phyloP scores from a whole-genome alignment of 2,329 filamentous ascomycete species.

The Bipolaris sorokiniana region DNA sequence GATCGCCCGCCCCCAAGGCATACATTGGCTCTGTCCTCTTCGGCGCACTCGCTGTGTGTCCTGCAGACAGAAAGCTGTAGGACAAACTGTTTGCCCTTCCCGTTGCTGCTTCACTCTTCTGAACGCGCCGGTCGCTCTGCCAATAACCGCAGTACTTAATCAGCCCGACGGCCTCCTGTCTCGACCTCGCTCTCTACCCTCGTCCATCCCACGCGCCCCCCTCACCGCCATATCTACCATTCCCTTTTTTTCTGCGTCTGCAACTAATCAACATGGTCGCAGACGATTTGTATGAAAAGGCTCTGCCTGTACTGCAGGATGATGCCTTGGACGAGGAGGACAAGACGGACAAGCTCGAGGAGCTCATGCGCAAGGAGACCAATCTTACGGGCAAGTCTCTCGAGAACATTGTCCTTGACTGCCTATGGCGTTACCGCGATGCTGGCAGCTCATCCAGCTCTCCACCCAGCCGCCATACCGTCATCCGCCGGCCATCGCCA shows the following conservation, averaged over 20 bases:
- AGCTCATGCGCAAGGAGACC: conserved; percentile 80
- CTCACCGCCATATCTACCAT: conserved; percentile 9
- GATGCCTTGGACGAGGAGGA: conserved; percentile 87
- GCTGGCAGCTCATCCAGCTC: conserved; percentile 69
- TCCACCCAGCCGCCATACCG: conserved; percentile 83
- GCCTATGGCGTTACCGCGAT: conserved; percentile 82
- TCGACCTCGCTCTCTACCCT: conserved; percentile 14
- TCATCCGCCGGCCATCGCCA: conserved; percentile 88
- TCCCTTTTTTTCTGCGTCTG: conserved; percentile 9
- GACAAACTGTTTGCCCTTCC: conserved; percentile 22
- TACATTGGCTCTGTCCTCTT: conserved; percentile 26
- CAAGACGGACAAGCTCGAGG: conserved; percentile 89
- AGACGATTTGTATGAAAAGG: conserved; percentile 90
- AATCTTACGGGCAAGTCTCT: conserved; percentile 75
- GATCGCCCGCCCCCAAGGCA: conserved; percentile 23
- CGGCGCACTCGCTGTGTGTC: conserved; percentile 20
- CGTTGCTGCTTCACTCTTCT: conserved; percentile 29
- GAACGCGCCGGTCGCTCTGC: conserved; percentile 31
- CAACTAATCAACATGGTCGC: conserved; percentile 72
- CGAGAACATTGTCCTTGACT: conserved; percentile 89
- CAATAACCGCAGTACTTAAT: conserved; percentile 28
- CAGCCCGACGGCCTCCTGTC: conserved; percentile 26
- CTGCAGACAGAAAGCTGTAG: conserved; percentile 26
- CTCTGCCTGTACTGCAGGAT: conserved; percentile 86
- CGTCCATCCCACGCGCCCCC: conserved; percentile 8